Percentiles rank a stretch among this genome's conserved stretches.
Evolutionary conservation across 2,329 filamentous ascomycete genomes (phyloP).

Genomic region (Pseudovirgaria hyperparasitica): DNA sequence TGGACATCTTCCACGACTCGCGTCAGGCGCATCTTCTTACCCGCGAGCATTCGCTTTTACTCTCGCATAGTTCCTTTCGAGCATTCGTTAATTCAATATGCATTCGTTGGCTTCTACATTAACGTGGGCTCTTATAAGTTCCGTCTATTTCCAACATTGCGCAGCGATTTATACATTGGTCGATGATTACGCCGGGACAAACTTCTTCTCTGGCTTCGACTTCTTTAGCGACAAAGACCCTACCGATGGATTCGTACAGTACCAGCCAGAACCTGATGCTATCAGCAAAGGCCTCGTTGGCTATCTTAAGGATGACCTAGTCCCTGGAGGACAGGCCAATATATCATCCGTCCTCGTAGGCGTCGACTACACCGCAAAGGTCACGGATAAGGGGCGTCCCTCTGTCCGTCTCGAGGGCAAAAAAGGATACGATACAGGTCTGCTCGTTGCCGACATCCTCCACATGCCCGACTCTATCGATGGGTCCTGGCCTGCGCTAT

Average conservation of each 20-base stretch:
- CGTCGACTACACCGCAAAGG: conserved; percentile 26
- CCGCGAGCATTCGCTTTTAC: too few species aligned
- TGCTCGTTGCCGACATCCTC: conserved; percentile 19
- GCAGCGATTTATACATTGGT: conserved; percentile 11
- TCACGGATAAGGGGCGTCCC: conserved; percentile 14
- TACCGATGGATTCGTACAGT: conserved; percentile 19
- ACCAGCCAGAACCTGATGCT: conserved; percentile 10
- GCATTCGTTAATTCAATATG: too few species aligned
- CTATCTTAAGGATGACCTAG: conserved; percentile 9
- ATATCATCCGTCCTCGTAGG: conserved; percentile 21
- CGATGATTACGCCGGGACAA: conserved; percentile 16
- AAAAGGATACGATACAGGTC: conserved; percentile 16
- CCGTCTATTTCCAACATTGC: too few species aligned
- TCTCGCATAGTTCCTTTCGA: too few species aligned
- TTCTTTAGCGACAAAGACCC: conserved; percentile 17
- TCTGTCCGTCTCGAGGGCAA: conserved; percentile 19
- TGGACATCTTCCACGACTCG: too few species aligned
- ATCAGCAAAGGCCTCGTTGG: conserved; percentile 9
- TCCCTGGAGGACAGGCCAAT: too few species aligned
- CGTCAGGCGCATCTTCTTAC: too few species aligned
- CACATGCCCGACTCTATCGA: conserved; percentile 22
- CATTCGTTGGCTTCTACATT: too few species aligned
- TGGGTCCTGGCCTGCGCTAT: conserved; percentile 22
- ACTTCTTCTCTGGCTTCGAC: conserved; percentile 20
- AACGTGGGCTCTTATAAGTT: too few species aligned